These are phyloP conservation scores for Podaxis sp. DNA, from an alignment of 768 basidiomycete species.

Conservation along the genomic window DNA sequence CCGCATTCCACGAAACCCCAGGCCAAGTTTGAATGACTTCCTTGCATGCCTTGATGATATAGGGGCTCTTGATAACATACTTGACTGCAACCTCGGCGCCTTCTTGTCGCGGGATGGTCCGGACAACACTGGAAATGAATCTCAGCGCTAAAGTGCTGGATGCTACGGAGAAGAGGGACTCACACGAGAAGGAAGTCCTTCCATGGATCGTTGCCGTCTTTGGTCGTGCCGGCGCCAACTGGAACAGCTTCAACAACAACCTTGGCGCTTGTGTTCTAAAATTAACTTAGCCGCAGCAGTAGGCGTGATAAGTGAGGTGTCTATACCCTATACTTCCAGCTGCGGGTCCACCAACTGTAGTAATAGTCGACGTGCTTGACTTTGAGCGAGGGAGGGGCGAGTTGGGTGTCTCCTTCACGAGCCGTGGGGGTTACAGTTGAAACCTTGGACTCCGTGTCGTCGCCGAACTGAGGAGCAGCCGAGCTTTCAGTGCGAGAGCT, in stretches of 20 bases:
- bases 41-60: slow-evolving; percentile 55
- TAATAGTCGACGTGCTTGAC: slow-evolving; percentile 61
- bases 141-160: neutral
- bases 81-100: slow-evolving; percentile 43
- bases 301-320: neutral
- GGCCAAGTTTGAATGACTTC: slow-evolving; percentile 57
- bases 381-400: slow-evolving; percentile 47
- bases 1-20: slow-evolving; percentile 60
- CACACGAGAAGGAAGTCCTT: slow-evolving; percentile 57
- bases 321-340: slow-evolving; percentile 54
- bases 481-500: slow-evolving; percentile 18
- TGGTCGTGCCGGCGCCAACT: slow-evolving; percentile 25
- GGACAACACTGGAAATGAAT: slow-evolving; percentile 40
- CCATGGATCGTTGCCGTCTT: slow-evolving; percentile 50
- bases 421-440: slow-evolving; percentile 29
- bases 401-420: slow-evolving; percentile 23
- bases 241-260: slow-evolving; percentile 48
- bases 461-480: slow-evolving; percentile 19
- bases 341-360: slow-evolving; percentile 53
- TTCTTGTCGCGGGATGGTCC: slow-evolving; percentile 42
- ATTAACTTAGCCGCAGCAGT: neutral
- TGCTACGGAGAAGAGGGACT: slow-evolving; percentile 11
- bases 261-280: slow-evolving; percentile 51
- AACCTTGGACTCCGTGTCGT: slow-evolving; percentile 34
- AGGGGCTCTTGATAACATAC: slow-evolving; percentile 56